Evolutionary conservation across 495 filamentous ascomycete species (phyloP), one percentile per base, ranked within the genome.

Genomic region (Daldinia bambusicola): DNA sequence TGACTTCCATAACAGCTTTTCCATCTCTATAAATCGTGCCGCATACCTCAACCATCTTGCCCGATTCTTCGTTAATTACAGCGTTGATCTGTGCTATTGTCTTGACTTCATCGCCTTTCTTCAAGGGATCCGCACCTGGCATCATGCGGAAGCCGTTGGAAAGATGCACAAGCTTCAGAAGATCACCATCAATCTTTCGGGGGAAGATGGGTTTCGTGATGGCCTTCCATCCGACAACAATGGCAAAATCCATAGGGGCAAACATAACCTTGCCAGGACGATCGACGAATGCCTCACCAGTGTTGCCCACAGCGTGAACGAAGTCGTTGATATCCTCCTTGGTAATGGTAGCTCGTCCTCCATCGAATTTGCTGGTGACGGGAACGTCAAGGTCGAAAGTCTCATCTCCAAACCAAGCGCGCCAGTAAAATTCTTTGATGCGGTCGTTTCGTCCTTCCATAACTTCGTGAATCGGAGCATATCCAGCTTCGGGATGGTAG

Each of bases 121-220:
- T 92, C 67, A 99, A 81, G 26, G 96, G 94, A 77, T 96, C 89
- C 18, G 95, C 95, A 58, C 95, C 96, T 30, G 96, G 95, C 68
- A 98, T 85, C 96, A 99, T 98, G 68, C 96, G 91, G 89, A 98
- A 98, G 55, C 92, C 89, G 76, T 98, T 99, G 43, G 94, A 97
- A 45, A 99, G 81, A 82, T 99, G 95, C 14, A 99, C 94, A 48
- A 99, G 89, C 81, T 93, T 95, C 50, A 99, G 85, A 41, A 99
- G 85, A 78, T 99, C 95, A 48, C 95, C 95, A 71, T 99, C 95
- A 67, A 98, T 97, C 66, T 87, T 91, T 63, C 92, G 88, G 67
- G 95, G 95, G 86, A 99, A 98, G 78, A 98, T 98, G 0, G 95
- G 95, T 84, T 97, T 98, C 22, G 92, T 98, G 78, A 99, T 98